phyloP scores from a whole-genome alignment of 2,329 filamentous ascomycete genomes.

The Ophiocordyceps robertsii region DNA sequence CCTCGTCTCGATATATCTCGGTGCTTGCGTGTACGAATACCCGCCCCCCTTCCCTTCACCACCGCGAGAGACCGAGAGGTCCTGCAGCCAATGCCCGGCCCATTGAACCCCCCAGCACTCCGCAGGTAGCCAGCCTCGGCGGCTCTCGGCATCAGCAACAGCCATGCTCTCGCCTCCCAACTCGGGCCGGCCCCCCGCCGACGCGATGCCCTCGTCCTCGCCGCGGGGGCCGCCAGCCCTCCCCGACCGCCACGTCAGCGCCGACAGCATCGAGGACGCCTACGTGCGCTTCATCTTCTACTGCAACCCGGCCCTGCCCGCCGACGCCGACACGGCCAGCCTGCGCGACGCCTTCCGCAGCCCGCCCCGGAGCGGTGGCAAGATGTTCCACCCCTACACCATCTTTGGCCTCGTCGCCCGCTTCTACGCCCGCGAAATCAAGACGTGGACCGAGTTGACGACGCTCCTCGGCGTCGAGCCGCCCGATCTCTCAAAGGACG shows the following conservation, averaged over 20 bases:
- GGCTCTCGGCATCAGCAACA: no score
- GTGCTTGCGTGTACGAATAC: no score
- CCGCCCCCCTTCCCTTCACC: no score
- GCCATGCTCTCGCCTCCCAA: no score
- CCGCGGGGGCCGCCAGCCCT: slow-evolving; percentile 21
- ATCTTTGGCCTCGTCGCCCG: slow-evolving; percentile 69
- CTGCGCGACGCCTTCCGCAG: slow-evolving; percentile 64
- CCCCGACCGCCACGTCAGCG: slow-evolving; percentile 55
- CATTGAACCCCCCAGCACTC: no score
- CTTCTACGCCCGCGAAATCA: slow-evolving; percentile 71
- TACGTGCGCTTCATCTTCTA: slow-evolving; percentile 79
- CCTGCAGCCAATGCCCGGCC: no score
- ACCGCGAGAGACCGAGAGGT: no score
- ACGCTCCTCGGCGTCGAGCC: slow-evolving; percentile 80
- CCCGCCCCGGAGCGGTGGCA: slow-evolving; percentile 77
- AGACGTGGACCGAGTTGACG: slow-evolving; percentile 84
- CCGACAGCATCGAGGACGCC: slow-evolving; percentile 63
- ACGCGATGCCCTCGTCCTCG: slow-evolving; percentile 2
- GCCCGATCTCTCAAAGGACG: slow-evolving; percentile 66
- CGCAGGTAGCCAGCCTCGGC: no score
- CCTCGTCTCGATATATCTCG: no score
- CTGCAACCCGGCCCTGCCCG: slow-evolving; percentile 68
- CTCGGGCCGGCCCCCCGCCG: not conserved
- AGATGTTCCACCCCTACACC: slow-evolving; percentile 65
- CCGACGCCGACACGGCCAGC: slow-evolving; percentile 54